Evolutionary conservation across 2,329 filamentous ascomycete genomes (phyloP), one percentile per base, ranked within the genome.

Genomic region (Bipolaris victoriae): DNA sequence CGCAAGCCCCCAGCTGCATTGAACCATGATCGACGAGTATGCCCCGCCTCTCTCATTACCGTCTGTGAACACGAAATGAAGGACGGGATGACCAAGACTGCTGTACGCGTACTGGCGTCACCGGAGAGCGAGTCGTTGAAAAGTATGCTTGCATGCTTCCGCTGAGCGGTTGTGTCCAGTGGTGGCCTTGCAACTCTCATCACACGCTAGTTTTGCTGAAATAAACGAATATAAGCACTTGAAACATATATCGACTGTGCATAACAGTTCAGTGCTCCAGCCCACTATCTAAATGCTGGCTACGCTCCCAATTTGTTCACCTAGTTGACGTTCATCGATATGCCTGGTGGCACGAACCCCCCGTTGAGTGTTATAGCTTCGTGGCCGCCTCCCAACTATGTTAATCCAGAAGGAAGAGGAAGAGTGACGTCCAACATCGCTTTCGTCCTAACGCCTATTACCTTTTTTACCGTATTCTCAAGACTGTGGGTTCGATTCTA

Each of bases 341-440:
- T 69, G 67, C 62, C 60, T 40, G 67, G 67, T 15, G 65, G 64
- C 31, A 60, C 66, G 1, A 58, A 60, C 53, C 63, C 65, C 47
- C 63, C 65, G 26, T 24, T 65, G 11, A 59, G 62, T 22, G 57
- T 62, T 18, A 51, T 60, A 10, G 31, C 60, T 20, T 52, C 52
- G 29, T 69, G 67, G 67, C 67, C 67, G 18, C 31, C 29, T 16
- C 58, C 58, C 10, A 64, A 69, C 40, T 62, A 66, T 31, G 50
- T 55, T 9, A 33, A 65, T 51, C 65, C 65, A 15, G 37, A 49
- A 13, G 61, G 64, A 10, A 44, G 59, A 37, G 54, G 58, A 5
- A 67, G 59, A 45, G 52, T 52, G 7, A 52, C 59, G 1, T 58
- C 61, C 11, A 52, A 65, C 18, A 31, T 67, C n/a, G 61, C 64